Percentiles rank a stretch among this genome's conserved stretches.
phyloP scores from a whole-genome alignment of 345 rosid genomes.

The Pelargonium nanum region DNA sequence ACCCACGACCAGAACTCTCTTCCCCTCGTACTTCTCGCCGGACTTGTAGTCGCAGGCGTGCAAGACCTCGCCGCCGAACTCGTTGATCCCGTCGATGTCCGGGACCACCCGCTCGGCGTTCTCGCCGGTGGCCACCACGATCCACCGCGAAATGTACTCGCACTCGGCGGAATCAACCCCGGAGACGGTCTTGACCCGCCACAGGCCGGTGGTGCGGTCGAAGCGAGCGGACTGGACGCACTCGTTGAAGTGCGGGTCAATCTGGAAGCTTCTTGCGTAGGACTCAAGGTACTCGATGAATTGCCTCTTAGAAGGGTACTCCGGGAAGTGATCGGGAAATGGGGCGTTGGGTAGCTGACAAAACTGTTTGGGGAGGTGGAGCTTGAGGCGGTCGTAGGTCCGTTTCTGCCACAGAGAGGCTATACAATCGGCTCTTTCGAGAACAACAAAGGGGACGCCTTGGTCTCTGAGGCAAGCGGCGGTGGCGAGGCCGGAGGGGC shows the following conservation, averaged over 20 bases:
- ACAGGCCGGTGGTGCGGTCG: constrained; percentile 51
- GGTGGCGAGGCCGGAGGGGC: constrained; percentile 73
- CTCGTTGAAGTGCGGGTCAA: constrained; percentile 55
- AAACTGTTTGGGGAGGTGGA: constrained; percentile 80
- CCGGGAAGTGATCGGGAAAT: constrained; percentile 58
- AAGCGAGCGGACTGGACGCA: constrained; percentile 62
- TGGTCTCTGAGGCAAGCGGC: constrained; percentile 53
- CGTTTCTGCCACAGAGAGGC: constrained; percentile 84
- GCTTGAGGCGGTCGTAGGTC: constrained; percentile 76
- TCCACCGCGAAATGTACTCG: constrained; percentile 72
- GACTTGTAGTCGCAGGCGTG: constrained; percentile 80
- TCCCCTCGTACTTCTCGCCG: constrained; percentile 44
- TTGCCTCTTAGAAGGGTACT: constrained; percentile 66
- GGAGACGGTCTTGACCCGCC: constrained; percentile 58
- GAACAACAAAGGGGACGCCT: constrained; percentile 68
- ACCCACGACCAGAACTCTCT: constrained; percentile 66
- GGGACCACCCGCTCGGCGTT: constrained; percentile 77
- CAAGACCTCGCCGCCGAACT: constrained; percentile 45
- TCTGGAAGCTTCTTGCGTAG: constrained; percentile 50
- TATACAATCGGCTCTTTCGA: constrained; percentile 68
- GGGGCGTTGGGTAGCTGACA: constrained; percentile 58
- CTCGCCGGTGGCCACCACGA: constrained; percentile 85
- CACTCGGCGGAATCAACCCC: constrained; percentile 26
- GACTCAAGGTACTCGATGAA: constrained; percentile 62
- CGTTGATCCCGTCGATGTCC: constrained; percentile 54